These are phyloP conservation scores for Aspergillus brasiliensis DNA, from an alignment of 2,329 filamentous ascomycete species.

Conservation along the genomic window DNA sequence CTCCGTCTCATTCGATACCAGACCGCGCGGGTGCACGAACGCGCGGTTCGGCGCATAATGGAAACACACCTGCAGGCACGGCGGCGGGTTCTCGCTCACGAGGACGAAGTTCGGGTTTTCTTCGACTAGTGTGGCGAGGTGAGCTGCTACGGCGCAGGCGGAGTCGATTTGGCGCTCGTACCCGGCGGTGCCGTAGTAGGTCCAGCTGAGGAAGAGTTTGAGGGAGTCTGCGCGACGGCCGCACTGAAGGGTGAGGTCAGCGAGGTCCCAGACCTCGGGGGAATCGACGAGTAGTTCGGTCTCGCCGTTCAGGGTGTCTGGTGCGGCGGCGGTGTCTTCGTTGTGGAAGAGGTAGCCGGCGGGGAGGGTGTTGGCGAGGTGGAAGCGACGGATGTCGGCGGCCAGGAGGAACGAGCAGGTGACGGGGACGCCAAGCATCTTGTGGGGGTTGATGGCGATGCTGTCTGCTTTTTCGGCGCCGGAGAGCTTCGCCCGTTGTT, in stretches of 20 bases:
- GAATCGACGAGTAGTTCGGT: constrained; percentile 35
- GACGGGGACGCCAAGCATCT: constrained; percentile 90
- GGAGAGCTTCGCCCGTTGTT: constrained; percentile 64
- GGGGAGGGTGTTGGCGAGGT: constrained; percentile 79
- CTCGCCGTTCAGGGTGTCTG: constrained; percentile 13
- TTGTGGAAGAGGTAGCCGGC: constrained; percentile 85
- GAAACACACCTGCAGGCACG: constrained; percentile 93
- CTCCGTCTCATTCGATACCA: constrained; percentile 38
- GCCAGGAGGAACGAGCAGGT: constrained; percentile 89
- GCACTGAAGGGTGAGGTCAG: constrained; percentile 90
- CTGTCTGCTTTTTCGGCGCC: constrained; percentile 77
- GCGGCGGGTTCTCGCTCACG: constrained; percentile 74
- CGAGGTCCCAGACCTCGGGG: constrained; percentile 78
- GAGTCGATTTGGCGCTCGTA: constrained; percentile 70
- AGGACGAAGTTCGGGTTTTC: constrained; percentile 65
- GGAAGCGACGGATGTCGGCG: constrained; percentile 74
- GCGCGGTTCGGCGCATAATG: constrained; percentile 70
- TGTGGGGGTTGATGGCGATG: constrained; percentile 90
- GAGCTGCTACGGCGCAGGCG: constrained; percentile 70
- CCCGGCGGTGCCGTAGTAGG: constrained; percentile 79
- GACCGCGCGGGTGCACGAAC: constrained; percentile 42
- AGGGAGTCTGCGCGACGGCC: constrained; percentile 81
- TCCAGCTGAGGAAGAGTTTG: constrained; percentile 86
- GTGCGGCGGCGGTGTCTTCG: constrained; percentile 36
- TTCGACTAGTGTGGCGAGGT: constrained; percentile 65